These are phyloP conservation scores for Entophlyctis helioformis DNA, from an alignment of 192 early-diverging fungal species.

Conservation along the genomic window DNA sequence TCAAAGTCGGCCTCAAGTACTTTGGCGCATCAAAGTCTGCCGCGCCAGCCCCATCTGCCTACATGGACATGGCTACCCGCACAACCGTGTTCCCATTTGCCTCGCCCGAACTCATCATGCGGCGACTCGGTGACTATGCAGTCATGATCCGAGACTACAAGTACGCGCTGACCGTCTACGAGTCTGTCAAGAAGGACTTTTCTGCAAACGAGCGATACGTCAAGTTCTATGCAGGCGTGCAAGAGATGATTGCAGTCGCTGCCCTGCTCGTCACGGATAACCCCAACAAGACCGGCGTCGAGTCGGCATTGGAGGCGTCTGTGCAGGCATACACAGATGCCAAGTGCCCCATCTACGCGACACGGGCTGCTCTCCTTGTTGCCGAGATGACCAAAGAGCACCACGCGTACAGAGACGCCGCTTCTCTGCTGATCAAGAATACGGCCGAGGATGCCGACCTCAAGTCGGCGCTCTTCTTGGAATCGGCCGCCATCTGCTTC, in stretches of 20 bases:
- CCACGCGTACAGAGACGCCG: constrained; percentile 56
- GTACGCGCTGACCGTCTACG: constrained; percentile 82
- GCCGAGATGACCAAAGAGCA: constrained; percentile 71
- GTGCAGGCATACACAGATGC: constrained; percentile 54
- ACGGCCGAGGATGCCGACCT: constrained; percentile 69
- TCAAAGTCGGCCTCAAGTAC: constrained; percentile 5
- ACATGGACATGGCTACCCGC: not conserved
- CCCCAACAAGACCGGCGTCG: constrained; percentile 2
- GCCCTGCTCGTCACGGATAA: constrained; percentile 42
- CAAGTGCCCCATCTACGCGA: constrained; percentile 50
- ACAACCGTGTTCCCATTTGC: constrained; percentile 18
- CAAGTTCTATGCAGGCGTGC: constrained; percentile 32
- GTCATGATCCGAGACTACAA: constrained; percentile 94
- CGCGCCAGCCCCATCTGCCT: not conserved
- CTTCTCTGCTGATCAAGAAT: constrained; percentile 45
- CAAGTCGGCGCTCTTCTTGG: constrained; percentile 66
- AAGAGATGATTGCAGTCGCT: constrained; percentile 81
- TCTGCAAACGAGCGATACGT: constrained; percentile 37
- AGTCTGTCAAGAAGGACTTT: constrained; percentile 79
- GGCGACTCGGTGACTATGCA: constrained; percentile 87
- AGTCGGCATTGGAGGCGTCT: constrained; percentile 26
- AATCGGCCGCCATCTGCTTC: constrained; percentile 82
- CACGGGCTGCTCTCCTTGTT: constrained; percentile 61
- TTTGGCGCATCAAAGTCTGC: not conserved
- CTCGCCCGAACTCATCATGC: constrained; percentile 84